Evolutionary conservation across 1,284 basidiomycete genomes (phyloP), one percentile per base, ranked within the genome.

Genomic region (Stygiomarasmius scandens): DNA sequence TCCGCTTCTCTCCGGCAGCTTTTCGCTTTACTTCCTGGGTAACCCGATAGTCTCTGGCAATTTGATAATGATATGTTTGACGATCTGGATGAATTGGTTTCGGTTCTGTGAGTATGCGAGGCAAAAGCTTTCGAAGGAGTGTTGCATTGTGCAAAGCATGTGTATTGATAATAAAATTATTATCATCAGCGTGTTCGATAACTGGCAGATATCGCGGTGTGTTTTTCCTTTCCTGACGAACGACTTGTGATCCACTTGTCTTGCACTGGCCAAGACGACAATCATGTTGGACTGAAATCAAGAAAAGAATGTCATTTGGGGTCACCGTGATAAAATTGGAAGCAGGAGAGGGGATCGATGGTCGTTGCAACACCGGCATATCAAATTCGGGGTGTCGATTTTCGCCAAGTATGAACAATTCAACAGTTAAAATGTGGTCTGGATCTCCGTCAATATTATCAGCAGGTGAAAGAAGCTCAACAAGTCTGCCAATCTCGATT

Each of bases 281-380:
- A 44, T 70, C 66, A 54, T 68, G 67, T 43, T 71, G 67, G 34
- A 58, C 63, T 52, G 69, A 69, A 53, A 69, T 46, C 32, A 8
- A 14, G 32, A 34, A 8, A 34, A 8, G 8, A 14, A 34, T 8
- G 32, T 34, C 32, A 34, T 8, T 34, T 8, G 8, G 32, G 14
- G 32, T 34, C 14, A 34, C 32, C 8, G 32, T 14, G 14, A 14
- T 34, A 34, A 34, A 8, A 8, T 14, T 34, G 32, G 23, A 10
- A 38, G 49, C n/a, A 43, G 16, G 46, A 20, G 25, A 10, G 23
- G 24, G 5, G 29, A 12, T 34, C n/a, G 27, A 3, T 29, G 32
- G 22, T 20, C 45, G 27, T n/a, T 38, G 24, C n/a, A 54, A n/a
- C 14, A 54, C 29, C 3, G 53, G 53, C 19, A 32, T 34, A n/a